Conservation (phyloP, 352 stramenopile species). For the Globisporangium polare region DNA sequence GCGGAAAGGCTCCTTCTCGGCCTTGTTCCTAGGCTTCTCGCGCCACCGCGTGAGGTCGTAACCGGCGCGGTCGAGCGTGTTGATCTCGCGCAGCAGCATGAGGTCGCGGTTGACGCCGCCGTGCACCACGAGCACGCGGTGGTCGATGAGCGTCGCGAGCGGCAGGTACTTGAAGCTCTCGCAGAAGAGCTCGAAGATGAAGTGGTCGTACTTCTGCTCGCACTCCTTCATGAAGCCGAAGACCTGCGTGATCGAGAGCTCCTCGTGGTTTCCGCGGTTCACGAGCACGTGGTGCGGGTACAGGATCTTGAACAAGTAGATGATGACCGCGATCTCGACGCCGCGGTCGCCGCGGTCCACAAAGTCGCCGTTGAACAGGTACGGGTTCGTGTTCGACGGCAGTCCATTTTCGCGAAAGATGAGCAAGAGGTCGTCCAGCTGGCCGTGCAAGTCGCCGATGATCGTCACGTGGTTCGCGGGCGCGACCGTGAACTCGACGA, state of each 20-base stretch:
- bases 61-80: slow-evolving; percentile 48
- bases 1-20: slow-evolving; percentile 44
- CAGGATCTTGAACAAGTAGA: slow-evolving; percentile 81
- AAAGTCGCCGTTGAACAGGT: slow-evolving; percentile 87
- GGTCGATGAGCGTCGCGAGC: slow-evolving; percentile 70
- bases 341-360: slow-evolving; percentile 75
- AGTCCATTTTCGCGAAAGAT: slow-evolving; percentile 78
- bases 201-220: slow-evolving; percentile 77
- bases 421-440: slow-evolving; percentile 80
- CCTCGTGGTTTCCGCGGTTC: slow-evolving; percentile 87
- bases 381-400: slow-evolving; percentile 69
- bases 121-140: slow-evolving; percentile 71
- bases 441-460: slow-evolving; percentile 81
- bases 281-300: slow-evolving; percentile 70
- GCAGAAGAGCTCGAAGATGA: slow-evolving; percentile 79
- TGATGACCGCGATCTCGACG: slow-evolving; percentile 77
- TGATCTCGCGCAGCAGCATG: slow-evolving; percentile 51
- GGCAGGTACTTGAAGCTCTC: slow-evolving; percentile 76
- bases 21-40: slow-evolving; percentile 48
- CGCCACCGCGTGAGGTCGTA: slow-evolving; percentile 79
- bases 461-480: slow-evolving; percentile 76
- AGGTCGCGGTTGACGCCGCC: slow-evolving; percentile 73
- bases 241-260: slow-evolving; percentile 80
- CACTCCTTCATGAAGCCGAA: slow-evolving; percentile 88
- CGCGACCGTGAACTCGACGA: slow-evolving; percentile 65